A percentile compares a stretch with the other conserved stretches of the same genome.
phyloP scores from a whole-genome alignment of 768 basidiomycete species.

The Boletus vermiculosoides region DNA sequence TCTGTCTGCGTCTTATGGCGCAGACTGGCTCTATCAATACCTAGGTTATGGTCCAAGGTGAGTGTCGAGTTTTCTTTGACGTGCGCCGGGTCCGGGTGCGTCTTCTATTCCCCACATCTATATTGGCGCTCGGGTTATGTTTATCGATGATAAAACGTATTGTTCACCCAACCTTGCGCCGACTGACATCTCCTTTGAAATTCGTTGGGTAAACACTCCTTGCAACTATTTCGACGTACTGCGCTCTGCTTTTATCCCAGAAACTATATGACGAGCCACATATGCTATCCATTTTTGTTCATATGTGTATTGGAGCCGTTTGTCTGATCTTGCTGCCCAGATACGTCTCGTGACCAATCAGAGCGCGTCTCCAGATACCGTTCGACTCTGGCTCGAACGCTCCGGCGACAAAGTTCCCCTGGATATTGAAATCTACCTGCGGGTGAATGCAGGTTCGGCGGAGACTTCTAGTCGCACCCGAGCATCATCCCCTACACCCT shows the following conservation, averaged over 20 bases:
- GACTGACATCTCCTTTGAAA: background rate
- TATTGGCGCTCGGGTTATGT: slow-evolving; percentile 19
- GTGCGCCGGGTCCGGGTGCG: background rate
- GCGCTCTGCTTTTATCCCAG: background rate
- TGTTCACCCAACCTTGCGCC: slow-evolving; percentile 1
- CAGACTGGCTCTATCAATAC: slow-evolving; percentile 60
- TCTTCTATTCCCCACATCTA: slow-evolving; percentile 3
- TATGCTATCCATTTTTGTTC: slow-evolving; percentile 1
- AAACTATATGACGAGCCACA: background rate
- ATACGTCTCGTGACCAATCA: slow-evolving; percentile 74
- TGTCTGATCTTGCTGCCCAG: slow-evolving; percentile 35
- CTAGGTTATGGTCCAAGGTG: slow-evolving; percentile 76
- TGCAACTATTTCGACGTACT: background rate
- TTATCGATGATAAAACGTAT: slow-evolving; percentile 19
- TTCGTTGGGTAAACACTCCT: slow-evolving; percentile 2
- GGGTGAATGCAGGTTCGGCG: slow-evolving; percentile 39
- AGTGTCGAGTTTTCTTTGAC: slow-evolving; percentile 23
- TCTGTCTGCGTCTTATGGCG: slow-evolving; percentile 71
- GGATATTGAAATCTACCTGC: slow-evolving; percentile 78
- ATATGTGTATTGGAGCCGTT: background rate
- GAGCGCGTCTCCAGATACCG: slow-evolving; percentile 69
- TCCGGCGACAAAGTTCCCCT: slow-evolving; percentile 68
- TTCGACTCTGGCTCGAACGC: slow-evolving; percentile 81
- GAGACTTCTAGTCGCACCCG: slow-evolving; percentile 23
- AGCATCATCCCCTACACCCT: slow-evolving; percentile 31